Conservation (phyloP, 1,139 yeast genomes). For the Geotrichum macrosporum region DNA sequence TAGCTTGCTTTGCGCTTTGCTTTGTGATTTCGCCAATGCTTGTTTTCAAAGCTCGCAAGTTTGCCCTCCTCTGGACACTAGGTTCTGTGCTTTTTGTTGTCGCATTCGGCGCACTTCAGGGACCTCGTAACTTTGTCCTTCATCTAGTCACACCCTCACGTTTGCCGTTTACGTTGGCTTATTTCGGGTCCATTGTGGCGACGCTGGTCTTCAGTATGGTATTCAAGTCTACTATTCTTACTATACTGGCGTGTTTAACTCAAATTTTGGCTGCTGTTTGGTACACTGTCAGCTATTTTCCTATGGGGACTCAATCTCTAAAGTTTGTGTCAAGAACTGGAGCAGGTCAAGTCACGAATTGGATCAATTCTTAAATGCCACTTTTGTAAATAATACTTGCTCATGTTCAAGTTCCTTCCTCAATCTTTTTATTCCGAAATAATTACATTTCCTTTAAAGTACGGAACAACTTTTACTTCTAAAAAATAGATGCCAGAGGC, state of each 20-base stretch:
- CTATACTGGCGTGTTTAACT: constrained; percentile 66
- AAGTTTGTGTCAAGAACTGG: constrained; percentile 77
- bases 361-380: constrained; percentile 36
- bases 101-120: constrained; percentile 87
- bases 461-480: neutral
- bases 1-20: constrained; percentile 74
- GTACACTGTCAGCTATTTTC: constrained; percentile 88
- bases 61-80: constrained; percentile 78
- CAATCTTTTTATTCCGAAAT: too few relatives aligned
- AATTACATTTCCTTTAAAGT: too few relatives aligned
- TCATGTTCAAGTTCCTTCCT: too few relatives aligned
- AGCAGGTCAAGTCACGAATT: constrained; percentile 56
- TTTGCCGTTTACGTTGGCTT: constrained; percentile 71
- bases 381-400: too few relatives aligned
- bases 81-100: constrained; percentile 82
- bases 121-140: constrained; percentile 70
- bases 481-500: constrained; percentile 29
- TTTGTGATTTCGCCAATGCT: constrained; percentile 82
- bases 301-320: constrained; percentile 85
- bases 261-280: constrained; percentile 86
- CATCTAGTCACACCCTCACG: constrained; percentile 75
- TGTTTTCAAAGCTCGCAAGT: constrained; percentile 83
- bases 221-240: constrained; percentile 61
- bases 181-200: constrained; percentile 64
- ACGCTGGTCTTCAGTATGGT: constrained; percentile 58